These are phyloP conservation scores for Backusella australiensis DNA, from an alignment of 192 early-diverging fungal species.

Conservation along the genomic window DNA sequence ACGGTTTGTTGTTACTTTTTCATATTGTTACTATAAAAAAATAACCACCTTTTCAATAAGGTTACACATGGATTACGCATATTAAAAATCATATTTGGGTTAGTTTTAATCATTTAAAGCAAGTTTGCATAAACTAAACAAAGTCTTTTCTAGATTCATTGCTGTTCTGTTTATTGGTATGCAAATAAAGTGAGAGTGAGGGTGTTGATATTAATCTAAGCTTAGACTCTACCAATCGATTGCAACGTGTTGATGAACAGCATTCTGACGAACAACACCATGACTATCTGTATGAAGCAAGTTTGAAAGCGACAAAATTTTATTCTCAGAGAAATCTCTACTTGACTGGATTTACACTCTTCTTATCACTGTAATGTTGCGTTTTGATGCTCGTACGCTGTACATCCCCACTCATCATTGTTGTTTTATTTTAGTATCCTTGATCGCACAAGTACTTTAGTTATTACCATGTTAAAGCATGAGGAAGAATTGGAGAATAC, in stretches of 20 bases:
- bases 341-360: slow-evolving; percentile 57
- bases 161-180: slow-evolving; percentile 58
- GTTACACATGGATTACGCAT: slow-evolving; percentile 29
- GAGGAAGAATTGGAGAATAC: slow-evolving; percentile 39
- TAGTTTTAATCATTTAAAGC: slow-evolving; percentile 12
- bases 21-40: neutral
- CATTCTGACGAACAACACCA: slow-evolving; percentile 22
- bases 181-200: neutral
- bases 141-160: slow-evolving; percentile 42
- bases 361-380: slow-evolving; percentile 49
- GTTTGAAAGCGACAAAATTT: slow-evolving; percentile 47
- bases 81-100: slow-evolving; percentile 55
- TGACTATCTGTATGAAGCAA: slow-evolving; percentile 36
- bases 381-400: neutral
- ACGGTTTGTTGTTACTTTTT: slow-evolving; percentile 24
- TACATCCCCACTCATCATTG: neutral
- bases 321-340: slow-evolving; percentile 62
- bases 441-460: slow-evolving; percentile 50
- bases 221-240: slow-evolving; percentile 52
- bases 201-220: neutral
- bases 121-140: neutral
- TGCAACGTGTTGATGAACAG: slow-evolving; percentile 32
- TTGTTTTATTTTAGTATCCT: slow-evolving; percentile 36
- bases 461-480: slow-evolving; percentile 45
- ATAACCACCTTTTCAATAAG: neutral